Conservation (phyloP, 2,329 filamentous ascomycete genomes). For the Didymella keratinophila region DNA sequence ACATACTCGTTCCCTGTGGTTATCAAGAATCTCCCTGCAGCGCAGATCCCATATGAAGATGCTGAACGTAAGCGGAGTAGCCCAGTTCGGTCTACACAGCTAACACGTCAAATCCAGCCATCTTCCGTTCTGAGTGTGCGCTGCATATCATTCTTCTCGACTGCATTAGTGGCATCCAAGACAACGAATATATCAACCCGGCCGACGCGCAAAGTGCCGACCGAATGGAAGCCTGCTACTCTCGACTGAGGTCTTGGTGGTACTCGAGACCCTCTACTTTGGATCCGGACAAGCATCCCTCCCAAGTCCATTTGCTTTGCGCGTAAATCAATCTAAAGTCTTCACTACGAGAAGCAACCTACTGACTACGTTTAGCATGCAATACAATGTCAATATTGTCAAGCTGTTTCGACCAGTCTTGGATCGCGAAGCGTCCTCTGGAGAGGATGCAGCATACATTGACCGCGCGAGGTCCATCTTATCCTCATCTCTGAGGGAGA, state of each 20-base stretch:
- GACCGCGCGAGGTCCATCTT: slow-evolving; percentile 28
- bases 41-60: slow-evolving; percentile 35
- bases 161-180: slow-evolving; percentile 26
- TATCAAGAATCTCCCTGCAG: slow-evolving; percentile 32
- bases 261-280: slow-evolving; percentile 26
- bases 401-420: slow-evolving; percentile 38
- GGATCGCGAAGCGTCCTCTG: slow-evolving; percentile 16
- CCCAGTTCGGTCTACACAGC: neutral
- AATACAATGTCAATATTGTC: slow-evolving; percentile 37
- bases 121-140: slow-evolving; percentile 41
- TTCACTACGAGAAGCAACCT: neutral
- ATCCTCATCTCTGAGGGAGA: slow-evolving; percentile 30
- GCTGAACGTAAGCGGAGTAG: slow-evolving; percentile 28
- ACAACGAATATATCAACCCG: slow-evolving; percentile 14
- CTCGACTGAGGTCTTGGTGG: slow-evolving; percentile 37
- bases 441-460: slow-evolving; percentile 25
- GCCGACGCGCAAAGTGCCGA: slow-evolving; percentile 25
- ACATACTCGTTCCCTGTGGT: slow-evolving; percentile 35
- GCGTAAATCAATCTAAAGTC: slow-evolving; percentile 28
- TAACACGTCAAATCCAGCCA: slow-evolving; percentile 23
- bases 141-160: slow-evolving; percentile 38
- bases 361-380: slow-evolving; percentile 34
- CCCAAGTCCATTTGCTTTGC: slow-evolving; percentile 37
- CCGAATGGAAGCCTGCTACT: slow-evolving; percentile 32
- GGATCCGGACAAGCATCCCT: slow-evolving; percentile 30